Conservation (phyloP, 108 stramenopile species). For the Heterococcus sp. region DNA sequence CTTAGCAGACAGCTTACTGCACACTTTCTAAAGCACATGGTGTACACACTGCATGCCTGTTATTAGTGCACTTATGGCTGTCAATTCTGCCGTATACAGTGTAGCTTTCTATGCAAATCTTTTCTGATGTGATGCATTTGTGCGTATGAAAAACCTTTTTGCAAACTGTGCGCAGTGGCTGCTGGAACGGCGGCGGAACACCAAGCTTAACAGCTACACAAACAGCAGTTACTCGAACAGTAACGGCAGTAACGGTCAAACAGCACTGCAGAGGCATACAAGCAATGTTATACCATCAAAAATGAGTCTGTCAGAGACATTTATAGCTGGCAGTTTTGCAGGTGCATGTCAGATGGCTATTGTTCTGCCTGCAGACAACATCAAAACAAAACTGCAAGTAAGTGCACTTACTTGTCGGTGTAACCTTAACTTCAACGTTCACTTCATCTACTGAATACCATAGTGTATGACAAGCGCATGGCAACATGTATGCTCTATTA, state of each 20-base stretch:
- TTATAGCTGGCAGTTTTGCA: constrained; percentile 75
- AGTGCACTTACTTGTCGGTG: constrained; percentile 14
- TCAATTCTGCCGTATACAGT: background rate
- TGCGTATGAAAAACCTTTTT: background rate
- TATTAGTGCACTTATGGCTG: background rate
- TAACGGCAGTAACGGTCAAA: too few relatives aligned
- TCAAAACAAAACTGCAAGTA: constrained; percentile 86
- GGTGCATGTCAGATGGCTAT: constrained; percentile 77
- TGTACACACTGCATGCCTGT: background rate
- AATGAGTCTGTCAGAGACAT: constrained; percentile 52
- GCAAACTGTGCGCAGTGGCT: background rate
- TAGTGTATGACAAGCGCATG: too few relatives aligned
- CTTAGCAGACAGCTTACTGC: background rate
- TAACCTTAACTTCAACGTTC: too few relatives aligned
- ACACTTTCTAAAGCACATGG: background rate
- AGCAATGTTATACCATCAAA: background rate
- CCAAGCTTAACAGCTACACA: too few relatives aligned
- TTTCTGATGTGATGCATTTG: too few relatives aligned
- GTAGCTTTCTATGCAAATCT: background rate
- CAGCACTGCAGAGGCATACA: background rate
- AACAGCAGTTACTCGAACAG: too few relatives aligned
- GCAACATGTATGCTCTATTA: too few relatives aligned
- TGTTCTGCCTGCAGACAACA: constrained; percentile 77
- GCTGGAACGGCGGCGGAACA: background rate
- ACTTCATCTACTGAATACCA: too few relatives aligned